Evolutionary conservation across 2,329 filamentous ascomycete genomes (phyloP).

Genomic region (Emergomyces africanus): DNA sequence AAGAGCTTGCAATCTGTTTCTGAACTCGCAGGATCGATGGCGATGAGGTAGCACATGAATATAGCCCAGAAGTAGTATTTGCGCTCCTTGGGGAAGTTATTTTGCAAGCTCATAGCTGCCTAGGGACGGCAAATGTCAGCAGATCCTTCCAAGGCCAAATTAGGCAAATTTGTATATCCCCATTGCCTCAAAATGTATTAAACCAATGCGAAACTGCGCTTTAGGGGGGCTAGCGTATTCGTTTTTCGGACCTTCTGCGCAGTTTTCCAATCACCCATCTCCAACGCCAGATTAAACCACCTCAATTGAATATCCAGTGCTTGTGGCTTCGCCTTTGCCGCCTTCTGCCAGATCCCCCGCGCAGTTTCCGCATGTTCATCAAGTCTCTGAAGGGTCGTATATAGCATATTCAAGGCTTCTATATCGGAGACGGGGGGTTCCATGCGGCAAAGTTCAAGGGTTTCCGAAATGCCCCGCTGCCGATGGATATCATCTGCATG

Average conservation of each 20-base stretch:
- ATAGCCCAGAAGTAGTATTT: conserved; percentile 40
- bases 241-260: conserved; percentile 34
- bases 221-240: neutral
- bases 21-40: conserved; percentile 23
- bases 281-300: conserved; percentile 34
- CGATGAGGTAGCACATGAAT: conserved; percentile 32
- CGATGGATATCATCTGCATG: conserved; percentile 30
- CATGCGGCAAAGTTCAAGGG: conserved; percentile 29
- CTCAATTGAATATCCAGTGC: conserved; percentile 31
- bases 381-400: conserved; percentile 26
- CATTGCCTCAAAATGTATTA: neutral
- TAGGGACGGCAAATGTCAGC: conserved; percentile 17
- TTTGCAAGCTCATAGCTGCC: conserved; percentile 39
- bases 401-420: conserved; percentile 32
- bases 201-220: neutral
- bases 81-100: conserved; percentile 35
- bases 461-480: conserved; percentile 31
- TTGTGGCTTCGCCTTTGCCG: conserved; percentile 32
- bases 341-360: conserved; percentile 33
- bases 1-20: conserved; percentile 34
- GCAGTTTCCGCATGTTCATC: conserved; percentile 23
- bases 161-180: neutral
- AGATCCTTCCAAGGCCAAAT: conserved; percentile 7
- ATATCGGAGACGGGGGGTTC: conserved; percentile 33
- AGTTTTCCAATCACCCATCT: conserved; percentile 32